Evolutionary conservation across 176 grass and related monocot species (phyloP).

Genomic region (Oryza officinalis): DNA sequence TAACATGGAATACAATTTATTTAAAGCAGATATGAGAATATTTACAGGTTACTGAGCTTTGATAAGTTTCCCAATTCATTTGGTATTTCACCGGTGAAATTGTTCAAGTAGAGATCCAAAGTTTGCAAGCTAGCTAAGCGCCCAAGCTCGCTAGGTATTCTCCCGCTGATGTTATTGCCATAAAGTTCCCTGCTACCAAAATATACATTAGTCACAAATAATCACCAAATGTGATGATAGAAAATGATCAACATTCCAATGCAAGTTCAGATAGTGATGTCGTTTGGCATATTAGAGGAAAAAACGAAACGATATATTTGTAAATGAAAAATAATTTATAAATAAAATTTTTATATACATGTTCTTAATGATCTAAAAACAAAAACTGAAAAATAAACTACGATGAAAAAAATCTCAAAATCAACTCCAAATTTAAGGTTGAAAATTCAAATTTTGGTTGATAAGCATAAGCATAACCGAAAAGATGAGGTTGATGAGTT

Average conservation of each 20-base stretch:
- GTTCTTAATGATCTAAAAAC: too few species aligned
- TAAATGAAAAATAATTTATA: too few species aligned
- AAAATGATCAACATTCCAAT: neutral
- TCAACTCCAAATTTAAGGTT: too few species aligned
- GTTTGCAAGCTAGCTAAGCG: slow-evolving; percentile 43
- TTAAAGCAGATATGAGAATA: neutral
- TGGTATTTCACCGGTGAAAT: slow-evolving; percentile 40
- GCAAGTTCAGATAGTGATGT: too few species aligned
- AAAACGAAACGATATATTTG: too few species aligned
- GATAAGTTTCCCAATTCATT: slow-evolving; percentile 35
- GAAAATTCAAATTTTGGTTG: too few species aligned
- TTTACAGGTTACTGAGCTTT: slow-evolving; percentile 45
- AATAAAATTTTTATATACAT: too few species aligned
- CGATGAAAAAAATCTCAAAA: too few species aligned
- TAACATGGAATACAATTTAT: neutral
- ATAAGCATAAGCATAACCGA: too few species aligned
- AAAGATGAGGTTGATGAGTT: too few species aligned
- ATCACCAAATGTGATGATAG: neutral
- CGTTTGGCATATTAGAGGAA: too few species aligned
- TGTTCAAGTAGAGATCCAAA: slow-evolving; percentile 56
- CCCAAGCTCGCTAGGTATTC: slow-evolving; percentile 43
- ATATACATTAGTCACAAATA: neutral
- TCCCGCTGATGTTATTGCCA: slow-evolving; percentile 44
- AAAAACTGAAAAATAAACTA: too few species aligned
- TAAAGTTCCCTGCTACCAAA: slow-evolving; percentile 46